Percentiles rank a stretch among this genome's conserved stretches.
Evolutionary conservation across 2,329 filamentous ascomycete species (phyloP).

Genomic region (Phialemoniopsis sp.): DNA sequence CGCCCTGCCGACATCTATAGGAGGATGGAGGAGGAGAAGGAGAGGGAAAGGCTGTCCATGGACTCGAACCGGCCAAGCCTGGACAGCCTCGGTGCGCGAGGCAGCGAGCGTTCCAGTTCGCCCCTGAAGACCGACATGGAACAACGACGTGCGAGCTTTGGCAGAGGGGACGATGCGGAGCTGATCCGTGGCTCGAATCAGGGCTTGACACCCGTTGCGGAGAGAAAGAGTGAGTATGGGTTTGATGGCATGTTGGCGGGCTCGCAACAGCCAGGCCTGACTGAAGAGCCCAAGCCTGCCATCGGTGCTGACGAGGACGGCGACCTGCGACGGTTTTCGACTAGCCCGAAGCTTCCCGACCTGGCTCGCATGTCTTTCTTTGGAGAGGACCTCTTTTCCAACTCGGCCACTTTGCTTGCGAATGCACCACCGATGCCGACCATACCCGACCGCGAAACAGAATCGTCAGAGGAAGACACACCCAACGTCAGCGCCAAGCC

Average conservation of each 20-base stretch:
- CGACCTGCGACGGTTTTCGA: conserved; percentile 31
- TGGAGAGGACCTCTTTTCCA: conserved; percentile 52
- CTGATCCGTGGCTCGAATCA: conserved; percentile 26
- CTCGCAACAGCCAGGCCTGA: neutral
- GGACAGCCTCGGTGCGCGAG: conserved; percentile 38
- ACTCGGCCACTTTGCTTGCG: conserved; percentile 15
- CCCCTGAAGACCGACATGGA: conserved; percentile 10
- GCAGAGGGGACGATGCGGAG: conserved; percentile 29
- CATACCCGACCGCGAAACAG: conserved; percentile 4
- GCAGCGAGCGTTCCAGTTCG: conserved; percentile 17
- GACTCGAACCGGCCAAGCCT: conserved; percentile 54
- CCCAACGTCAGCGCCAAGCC: neutral
- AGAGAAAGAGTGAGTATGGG: conserved; percentile 56
- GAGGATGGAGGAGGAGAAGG: conserved; percentile 62
- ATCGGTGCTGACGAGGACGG: conserved; percentile 6
- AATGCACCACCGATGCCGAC: conserved; percentile 18
- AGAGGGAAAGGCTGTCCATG: conserved; percentile 49
- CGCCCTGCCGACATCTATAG: conserved; percentile 76
- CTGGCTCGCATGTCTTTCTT: conserved; percentile 57
- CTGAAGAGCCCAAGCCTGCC: too few species aligned
- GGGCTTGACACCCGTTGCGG: conserved; percentile 47
- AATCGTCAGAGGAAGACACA: neutral
- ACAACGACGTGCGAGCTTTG: conserved; percentile 15
- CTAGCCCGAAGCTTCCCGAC: conserved; percentile 54
- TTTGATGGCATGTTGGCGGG: conserved; percentile 28